These are phyloP conservation scores for Leishmania guyanensis DNA, from an alignment of 208 protist genomes.

Conservation along the genomic window DNA sequence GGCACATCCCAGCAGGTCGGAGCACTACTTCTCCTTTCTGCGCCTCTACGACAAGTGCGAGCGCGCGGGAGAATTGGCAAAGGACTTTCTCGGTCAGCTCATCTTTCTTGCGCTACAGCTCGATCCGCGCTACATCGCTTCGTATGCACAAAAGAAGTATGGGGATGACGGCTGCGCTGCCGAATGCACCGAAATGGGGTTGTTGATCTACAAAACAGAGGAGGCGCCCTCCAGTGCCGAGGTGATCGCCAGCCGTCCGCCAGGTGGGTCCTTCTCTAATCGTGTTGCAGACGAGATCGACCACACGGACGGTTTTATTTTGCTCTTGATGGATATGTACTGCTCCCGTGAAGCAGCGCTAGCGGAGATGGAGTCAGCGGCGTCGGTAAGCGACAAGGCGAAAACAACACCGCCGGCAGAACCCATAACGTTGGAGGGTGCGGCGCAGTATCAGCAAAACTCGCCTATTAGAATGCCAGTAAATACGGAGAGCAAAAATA, in stretches of 20 bases:
- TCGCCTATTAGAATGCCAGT: conserved; percentile 50
- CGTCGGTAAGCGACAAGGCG: conserved; percentile 9
- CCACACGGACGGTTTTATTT: conserved; percentile 81
- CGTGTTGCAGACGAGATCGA: conserved; percentile 22
- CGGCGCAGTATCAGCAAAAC: conserved; percentile 35
- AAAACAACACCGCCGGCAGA: conserved; percentile 4
- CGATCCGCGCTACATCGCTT: conserved; percentile 70
- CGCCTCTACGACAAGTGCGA: conserved; percentile 86
- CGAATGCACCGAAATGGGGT: conserved; percentile 63
- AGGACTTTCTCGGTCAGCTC: conserved; percentile 67
- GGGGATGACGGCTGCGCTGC: conserved; percentile 47
- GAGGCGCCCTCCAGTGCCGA: conserved; percentile 80
- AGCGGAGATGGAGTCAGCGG: conserved; percentile 17
- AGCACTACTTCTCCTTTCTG: conserved; percentile 92
- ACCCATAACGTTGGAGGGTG: conserved; percentile 6
- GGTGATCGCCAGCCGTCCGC: conserved; percentile 54
- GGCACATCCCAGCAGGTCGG: conserved; percentile 32
- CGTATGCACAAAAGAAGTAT: conserved; percentile 57
- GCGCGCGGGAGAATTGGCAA: conserved; percentile 39
- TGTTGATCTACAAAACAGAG: conserved; percentile 58
- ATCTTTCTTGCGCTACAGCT: conserved; percentile 86
- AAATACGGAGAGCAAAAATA: conserved; percentile 36
- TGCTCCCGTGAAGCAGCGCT: conserved; percentile 44
- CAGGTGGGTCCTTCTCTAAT: conserved; percentile 20
- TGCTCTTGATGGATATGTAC: conserved; percentile 88